Evolutionary conservation across 768 basidiomycete genomes (phyloP).

Genomic region (Daedalea quercina): DNA sequence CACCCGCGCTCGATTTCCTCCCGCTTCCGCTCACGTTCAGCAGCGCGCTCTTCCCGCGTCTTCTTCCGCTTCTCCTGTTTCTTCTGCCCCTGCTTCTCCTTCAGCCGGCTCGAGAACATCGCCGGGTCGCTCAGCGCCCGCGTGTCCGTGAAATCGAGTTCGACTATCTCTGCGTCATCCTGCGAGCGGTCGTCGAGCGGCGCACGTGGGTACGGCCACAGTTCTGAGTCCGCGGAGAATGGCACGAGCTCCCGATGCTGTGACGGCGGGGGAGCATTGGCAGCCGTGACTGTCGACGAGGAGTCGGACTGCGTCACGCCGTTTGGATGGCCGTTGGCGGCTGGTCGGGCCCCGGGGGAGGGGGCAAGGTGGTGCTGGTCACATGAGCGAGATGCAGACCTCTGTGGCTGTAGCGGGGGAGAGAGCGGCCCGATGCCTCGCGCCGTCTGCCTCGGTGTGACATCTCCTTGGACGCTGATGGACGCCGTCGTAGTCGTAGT

Average conservation of each 20-base stretch:
- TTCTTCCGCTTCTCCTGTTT: conserved; percentile 27
- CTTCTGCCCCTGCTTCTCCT: conserved; percentile 16
- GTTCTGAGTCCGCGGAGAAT: conserved; percentile 56
- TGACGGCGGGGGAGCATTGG: no score
- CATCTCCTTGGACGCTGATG: conserved; percentile 34
- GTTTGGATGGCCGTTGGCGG: neutral
- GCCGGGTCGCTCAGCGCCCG: conserved; percentile 65
- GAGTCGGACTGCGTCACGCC: neutral
- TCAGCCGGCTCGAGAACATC: conserved; percentile 34
- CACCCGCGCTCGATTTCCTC: conserved; percentile 53
- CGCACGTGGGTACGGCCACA: conserved; percentile 63
- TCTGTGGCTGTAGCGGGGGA: conserved; percentile 7
- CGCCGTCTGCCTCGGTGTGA: conserved; percentile 52
- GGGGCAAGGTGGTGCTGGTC: conserved; percentile 3
- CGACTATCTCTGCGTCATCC: conserved; percentile 59
- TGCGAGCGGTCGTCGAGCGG: conserved; percentile 32
- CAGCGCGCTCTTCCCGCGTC: conserved; percentile 25
- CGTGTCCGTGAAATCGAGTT: conserved; percentile 71
- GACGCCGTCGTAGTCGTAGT: neutral
- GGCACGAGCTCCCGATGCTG: conserved; percentile 38
- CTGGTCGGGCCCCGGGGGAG: neutral
- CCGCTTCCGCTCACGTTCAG: conserved; percentile 29
- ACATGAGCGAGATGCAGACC: conserved; percentile 1
- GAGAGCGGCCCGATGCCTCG: conserved; percentile 22
- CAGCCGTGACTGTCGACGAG: neutral